These are phyloP conservation scores for Lepidium africanum DNA, from an alignment of 345 rosid genomes.

Conservation along the genomic window DNA sequence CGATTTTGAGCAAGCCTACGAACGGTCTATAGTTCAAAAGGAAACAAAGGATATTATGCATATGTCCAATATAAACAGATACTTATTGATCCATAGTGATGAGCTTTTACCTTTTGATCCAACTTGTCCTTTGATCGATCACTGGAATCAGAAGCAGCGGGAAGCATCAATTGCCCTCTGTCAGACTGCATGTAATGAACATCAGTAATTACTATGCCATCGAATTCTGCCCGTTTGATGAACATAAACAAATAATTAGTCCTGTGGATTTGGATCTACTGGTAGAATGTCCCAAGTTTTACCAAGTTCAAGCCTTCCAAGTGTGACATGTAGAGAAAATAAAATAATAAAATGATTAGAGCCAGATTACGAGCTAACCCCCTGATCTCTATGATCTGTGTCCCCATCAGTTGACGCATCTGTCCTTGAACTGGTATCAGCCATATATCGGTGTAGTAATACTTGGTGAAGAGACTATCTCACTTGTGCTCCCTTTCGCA, in stretches of 20 bases:
- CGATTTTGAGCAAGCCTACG: constrained; percentile 99
- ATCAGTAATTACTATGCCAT: constrained; percentile 2
- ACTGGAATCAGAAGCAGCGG: constrained; percentile 70
- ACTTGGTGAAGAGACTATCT: constrained; percentile 40
- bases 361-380: constrained; percentile 43
- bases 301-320: constrained; percentile 14
- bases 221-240: neutral
- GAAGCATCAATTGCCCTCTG: constrained; percentile 40
- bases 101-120: constrained; percentile 70
- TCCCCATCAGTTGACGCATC: constrained; percentile 79
- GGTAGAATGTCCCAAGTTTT: constrained; percentile 6
- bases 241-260: neutral
- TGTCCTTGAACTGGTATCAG: constrained; percentile 82
- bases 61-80: neutral
- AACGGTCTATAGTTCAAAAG: constrained; percentile 45
- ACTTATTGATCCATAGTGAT: neutral
- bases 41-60: constrained; percentile 7
- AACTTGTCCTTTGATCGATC: constrained; percentile 84
- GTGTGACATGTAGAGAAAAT: constrained; percentile 19
- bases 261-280: neutral
- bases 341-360: constrained; percentile 3
- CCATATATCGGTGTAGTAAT: constrained; percentile 50
- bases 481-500: constrained; percentile 33
- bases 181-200: constrained; percentile 48
- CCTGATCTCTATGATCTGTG: constrained; percentile 71